Conservation (phyloP, 768 basidiomycete genomes). For the Clavulina sp. region DNA sequence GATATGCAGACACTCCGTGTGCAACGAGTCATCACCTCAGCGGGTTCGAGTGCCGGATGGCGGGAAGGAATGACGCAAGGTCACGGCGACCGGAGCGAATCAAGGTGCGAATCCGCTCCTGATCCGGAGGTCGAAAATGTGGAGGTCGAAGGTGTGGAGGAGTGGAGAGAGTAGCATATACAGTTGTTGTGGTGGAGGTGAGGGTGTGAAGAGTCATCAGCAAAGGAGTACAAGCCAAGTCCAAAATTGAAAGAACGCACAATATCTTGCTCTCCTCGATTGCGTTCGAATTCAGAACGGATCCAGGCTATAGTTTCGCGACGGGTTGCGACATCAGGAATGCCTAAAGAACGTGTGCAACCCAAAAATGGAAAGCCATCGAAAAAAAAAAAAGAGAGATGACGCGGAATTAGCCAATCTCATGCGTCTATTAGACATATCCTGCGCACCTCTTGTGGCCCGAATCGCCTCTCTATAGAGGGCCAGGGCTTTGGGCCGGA, state of each 20-base stretch:
- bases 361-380: background rate
- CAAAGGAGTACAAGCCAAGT: no score
- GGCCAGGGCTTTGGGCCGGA: background rate
- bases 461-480: constrained; percentile 1
- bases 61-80: background rate
- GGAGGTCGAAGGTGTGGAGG: no score
- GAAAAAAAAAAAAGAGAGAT: background rate
- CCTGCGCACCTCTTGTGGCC: background rate
- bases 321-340: background rate
- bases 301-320: constrained; percentile 1
- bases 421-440: background rate
- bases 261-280: background rate
- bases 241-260: background rate
- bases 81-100: background rate
- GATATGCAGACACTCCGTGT: no score
- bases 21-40: no score
- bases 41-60: no score
- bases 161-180: no score
- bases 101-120: background rate
- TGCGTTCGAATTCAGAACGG: background rate
- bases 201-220: no score
- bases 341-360: background rate
- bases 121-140: no score
- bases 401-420: background rate
- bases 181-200: no score